Evolutionary conservation across 352 stramenopile species (phyloP).

Genomic region (Phytophthora boehmeriae): DNA sequence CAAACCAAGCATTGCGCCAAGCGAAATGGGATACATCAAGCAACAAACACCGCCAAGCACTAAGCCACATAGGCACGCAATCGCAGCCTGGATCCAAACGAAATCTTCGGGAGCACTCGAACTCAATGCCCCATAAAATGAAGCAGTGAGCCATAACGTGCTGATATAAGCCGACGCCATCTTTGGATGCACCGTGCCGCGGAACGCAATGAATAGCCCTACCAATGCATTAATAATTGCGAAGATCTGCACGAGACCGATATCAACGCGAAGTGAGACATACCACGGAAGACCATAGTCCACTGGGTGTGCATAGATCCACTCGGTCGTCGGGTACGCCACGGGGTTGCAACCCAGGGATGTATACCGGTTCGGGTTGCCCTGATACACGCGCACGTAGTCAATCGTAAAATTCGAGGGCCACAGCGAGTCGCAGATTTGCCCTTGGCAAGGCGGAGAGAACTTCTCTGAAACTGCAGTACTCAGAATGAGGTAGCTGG

Average conservation of each 20-base stretch:
- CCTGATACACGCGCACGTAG: slow-evolving; percentile 95
- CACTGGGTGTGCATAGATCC: slow-evolving; percentile 91
- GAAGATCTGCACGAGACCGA: slow-evolving; percentile 50
- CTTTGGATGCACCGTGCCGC: slow-evolving; percentile 55
- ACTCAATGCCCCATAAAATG: slow-evolving; percentile 76
- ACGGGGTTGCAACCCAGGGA: slow-evolving; percentile 93
- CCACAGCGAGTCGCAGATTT: slow-evolving; percentile 95
- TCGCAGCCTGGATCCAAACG: slow-evolving; percentile 67
- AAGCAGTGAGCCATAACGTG: slow-evolving; percentile 64
- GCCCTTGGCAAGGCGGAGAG: slow-evolving; percentile 88
- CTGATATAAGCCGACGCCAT: slow-evolving; percentile 59
- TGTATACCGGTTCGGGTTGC: slow-evolving; percentile 88
- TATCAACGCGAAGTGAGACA: slow-evolving; percentile 60
- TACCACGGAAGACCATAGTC: slow-evolving; percentile 88
- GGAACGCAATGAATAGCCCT: slow-evolving; percentile 64
- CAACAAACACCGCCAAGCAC: slow-evolving; percentile 76
- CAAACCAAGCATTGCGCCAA: slow-evolving; percentile 71
- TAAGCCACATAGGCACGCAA: slow-evolving; percentile 72
- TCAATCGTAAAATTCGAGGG: slow-evolving; percentile 95
- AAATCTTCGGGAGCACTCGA: slow-evolving; percentile 50
- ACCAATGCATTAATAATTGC: slow-evolving; percentile 62
- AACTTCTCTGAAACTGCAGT: slow-evolving; percentile 97
- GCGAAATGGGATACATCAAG: slow-evolving; percentile 58
- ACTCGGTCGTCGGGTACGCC: slow-evolving; percentile 90
- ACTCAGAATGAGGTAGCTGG: slow-evolving; percentile 98